phyloP scores from a whole-genome alignment of 331 rosid genomes.

The Telfairia occidentalis region DNA sequence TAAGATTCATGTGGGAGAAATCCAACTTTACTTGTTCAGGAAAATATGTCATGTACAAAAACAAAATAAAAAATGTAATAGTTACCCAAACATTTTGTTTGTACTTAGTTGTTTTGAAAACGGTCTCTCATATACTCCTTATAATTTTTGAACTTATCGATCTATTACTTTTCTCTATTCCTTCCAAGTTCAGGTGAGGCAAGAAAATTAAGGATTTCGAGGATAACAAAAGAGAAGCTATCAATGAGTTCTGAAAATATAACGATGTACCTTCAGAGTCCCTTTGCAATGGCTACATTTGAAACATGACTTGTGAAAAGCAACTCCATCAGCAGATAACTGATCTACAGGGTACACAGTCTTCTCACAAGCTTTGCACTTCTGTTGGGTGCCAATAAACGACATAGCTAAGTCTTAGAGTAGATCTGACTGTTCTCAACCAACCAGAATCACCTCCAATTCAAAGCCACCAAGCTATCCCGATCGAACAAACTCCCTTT shows the following conservation, averaged over 20 bases:
- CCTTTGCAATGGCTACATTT: slow-evolving; percentile 97
- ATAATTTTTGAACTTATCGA: not conserved
- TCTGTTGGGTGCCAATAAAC: slow-evolving; percentile 80
- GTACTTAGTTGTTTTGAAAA: not conserved
- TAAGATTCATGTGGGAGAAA: not conserved
- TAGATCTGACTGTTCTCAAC: slow-evolving; percentile 40
- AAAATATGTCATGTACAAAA: not conserved
- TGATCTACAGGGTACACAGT: slow-evolving; percentile 89
- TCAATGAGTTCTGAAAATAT: not conserved
- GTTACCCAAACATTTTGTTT: not conserved
- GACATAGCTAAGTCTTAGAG: slow-evolving; percentile 39
- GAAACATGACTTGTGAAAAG: slow-evolving; percentile 84
- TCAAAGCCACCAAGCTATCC: not conserved
- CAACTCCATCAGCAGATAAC: slow-evolving; percentile 78
- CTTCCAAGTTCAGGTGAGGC: not conserved
- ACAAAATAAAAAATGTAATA: not conserved
- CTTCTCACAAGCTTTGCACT: slow-evolving; percentile 95
- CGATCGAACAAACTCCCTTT: slow-evolving; percentile 13
- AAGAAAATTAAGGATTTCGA: not conserved
- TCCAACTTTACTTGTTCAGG: not conserved
- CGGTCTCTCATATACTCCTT: not conserved
- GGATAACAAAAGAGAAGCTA: not conserved
- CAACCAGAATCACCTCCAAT: slow-evolving; percentile 1
- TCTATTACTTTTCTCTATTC: not conserved
- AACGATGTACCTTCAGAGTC: slow-evolving; percentile 56